phyloP scores from a whole-genome alignment of 805 yeast species.

The Yueomyces sinensis region DNA sequence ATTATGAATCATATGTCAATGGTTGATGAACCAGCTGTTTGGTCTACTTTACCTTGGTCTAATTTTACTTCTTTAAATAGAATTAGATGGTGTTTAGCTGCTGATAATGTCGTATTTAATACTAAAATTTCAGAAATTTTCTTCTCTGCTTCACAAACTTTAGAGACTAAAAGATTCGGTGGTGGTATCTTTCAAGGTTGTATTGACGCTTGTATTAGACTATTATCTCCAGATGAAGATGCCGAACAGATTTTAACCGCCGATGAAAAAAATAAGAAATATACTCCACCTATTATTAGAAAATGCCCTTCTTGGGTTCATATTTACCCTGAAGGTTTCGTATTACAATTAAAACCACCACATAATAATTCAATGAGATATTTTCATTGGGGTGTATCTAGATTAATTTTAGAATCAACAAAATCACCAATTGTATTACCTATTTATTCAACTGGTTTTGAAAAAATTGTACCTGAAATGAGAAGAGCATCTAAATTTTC shows the following conservation, averaged over 20 bases:
- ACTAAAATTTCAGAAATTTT: constrained; percentile 38
- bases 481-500: not conserved
- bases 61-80: constrained; percentile 47
- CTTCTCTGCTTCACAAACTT: constrained; percentile 80
- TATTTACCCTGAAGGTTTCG: constrained; percentile 90
- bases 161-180: constrained; percentile 80
- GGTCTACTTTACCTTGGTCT: constrained; percentile 74
- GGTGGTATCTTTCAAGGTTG: constrained; percentile 87
- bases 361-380: constrained; percentile 79
- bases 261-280: constrained; percentile 9
- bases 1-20: constrained; percentile 88
- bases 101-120: constrained; percentile 77
- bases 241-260: constrained; percentile 4
- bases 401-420: constrained; percentile 72
- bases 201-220: constrained; percentile 70
- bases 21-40: constrained; percentile 83
- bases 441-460: constrained; percentile 75
- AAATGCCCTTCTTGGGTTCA: constrained; percentile 79
- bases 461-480: constrained; percentile 67
- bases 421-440: constrained; percentile 84
- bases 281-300: constrained; percentile 35
- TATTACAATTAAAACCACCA: constrained; percentile 72
- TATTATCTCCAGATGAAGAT: constrained; percentile 70
- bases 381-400: constrained; percentile 90
- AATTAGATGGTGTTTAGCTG: constrained; percentile 91